phyloP scores from a whole-genome alignment of 768 basidiomycete species.

The Clitopilus hobsonii region DNA sequence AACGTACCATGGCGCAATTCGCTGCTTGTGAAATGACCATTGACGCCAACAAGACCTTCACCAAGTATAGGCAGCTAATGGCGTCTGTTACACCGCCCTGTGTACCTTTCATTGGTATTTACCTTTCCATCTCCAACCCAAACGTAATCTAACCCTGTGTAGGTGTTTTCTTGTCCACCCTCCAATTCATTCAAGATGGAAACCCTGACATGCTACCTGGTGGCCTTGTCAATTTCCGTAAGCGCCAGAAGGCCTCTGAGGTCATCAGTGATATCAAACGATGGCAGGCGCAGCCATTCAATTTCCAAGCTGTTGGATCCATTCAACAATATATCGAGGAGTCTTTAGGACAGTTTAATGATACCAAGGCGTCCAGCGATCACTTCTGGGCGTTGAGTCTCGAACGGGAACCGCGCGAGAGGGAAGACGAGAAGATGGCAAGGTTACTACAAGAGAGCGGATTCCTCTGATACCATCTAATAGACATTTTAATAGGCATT shows the following conservation, averaged over 20 bases:
- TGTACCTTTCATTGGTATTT: constrained; percentile 91
- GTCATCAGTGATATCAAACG: constrained; percentile 96
- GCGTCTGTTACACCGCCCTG: constrained; percentile 86
- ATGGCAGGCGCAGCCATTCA: constrained; percentile 91
- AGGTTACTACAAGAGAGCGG: constrained; percentile 84
- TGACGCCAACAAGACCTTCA: constrained; percentile 92
- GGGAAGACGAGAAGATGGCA: constrained; percentile 97
- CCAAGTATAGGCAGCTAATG: constrained; percentile 82
- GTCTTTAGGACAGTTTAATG: constrained; percentile 65
- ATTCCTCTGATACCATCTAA: constrained; percentile 55
- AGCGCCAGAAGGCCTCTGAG: constrained; percentile 93
- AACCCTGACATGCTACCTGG: constrained; percentile 80
- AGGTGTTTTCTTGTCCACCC: constrained; percentile 94
- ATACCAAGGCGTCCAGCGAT: constrained; percentile 65
- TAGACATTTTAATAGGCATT: neutral
- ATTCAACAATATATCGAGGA: constrained; percentile 78
- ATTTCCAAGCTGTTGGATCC: constrained; percentile 62
- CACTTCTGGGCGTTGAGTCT: constrained; percentile 84
- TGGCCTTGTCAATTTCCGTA: constrained; percentile 89
- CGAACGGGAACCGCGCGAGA: constrained; percentile 87
- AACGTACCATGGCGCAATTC: constrained; percentile 69
- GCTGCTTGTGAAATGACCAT: constrained; percentile 84
- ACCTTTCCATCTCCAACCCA: neutral
- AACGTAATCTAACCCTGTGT: constrained; percentile 5
- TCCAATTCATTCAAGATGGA: constrained; percentile 98